Evolutionary conservation across 208 protist genomes (phyloP), one percentile per base, ranked within the genome.

Genomic region (Leishmania lainsoni): DNA sequence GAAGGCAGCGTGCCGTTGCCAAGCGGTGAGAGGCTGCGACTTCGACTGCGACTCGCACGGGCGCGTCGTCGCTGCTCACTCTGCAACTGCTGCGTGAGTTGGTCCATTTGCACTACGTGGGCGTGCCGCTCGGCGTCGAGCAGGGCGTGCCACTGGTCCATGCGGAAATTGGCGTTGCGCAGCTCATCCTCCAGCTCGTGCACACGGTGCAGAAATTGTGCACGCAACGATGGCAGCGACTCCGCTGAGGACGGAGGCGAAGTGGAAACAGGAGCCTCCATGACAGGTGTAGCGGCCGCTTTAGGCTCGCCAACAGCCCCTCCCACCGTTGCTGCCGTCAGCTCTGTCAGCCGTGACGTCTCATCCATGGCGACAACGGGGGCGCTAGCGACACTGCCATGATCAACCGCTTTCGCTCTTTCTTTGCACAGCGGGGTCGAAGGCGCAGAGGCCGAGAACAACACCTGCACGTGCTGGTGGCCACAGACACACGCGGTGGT

Each of bases 51-150:
- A 54, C 69, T 85, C 45, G 51, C 54, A 58, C 63, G 76, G 39
- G 76, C 75, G 51, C 56, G 42, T 52, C 78, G 78, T 9, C 81
- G 81, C 74, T 79, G 78, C 76, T 88, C 85, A 35, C 42, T 70
- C 59, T 81, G 75, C 42, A 84, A 75, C 75, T 83, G 84, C 66
- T 85, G 84, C 14, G 78, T 52, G 26, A 90, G 87, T 69, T 87
- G 84, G 16, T 83, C 82, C 17, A 82, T 32, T 61, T 88, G 79
- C 65, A 88, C 80, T 26, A 75, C 69, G 59, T 85, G 87, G 45
- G 84, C 84, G 59, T 81, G 75, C 1, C 87, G 84, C 71, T 86
- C 84, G 32, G 81, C 79, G 22, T 88, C 87, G 2, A 90, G 78
- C 26, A 90, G 42, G 5, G 68, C 65, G 20, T 69, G 76, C 87